Evolutionary conservation across 2,329 filamentous ascomycete genomes (phyloP).

Genomic region (Aspergillus sp.): DNA sequence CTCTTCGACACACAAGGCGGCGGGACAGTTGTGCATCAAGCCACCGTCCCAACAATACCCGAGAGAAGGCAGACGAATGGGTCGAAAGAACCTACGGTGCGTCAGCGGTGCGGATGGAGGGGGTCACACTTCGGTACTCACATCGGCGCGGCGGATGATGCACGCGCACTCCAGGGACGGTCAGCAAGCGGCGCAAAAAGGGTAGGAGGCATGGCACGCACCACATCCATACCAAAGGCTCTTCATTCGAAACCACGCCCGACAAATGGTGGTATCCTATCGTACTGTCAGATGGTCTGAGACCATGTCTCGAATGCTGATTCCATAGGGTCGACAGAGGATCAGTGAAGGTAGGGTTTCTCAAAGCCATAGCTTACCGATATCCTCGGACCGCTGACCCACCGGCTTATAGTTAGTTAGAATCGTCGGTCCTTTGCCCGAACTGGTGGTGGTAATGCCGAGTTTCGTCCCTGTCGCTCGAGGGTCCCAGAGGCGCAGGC

Average conservation of each 20-base stretch:
- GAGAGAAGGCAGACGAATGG: neutral
- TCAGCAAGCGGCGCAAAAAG: neutral
- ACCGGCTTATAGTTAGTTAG: constrained; percentile 3
- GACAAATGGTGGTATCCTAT: neutral
- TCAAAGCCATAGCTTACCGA: neutral
- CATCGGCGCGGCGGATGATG: neutral
- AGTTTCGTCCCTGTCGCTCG: neutral
- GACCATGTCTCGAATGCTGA: no score
- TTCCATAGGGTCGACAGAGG: neutral
- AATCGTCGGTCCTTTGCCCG: neutral
- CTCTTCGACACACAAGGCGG: neutral
- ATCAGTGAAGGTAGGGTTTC: neutral
- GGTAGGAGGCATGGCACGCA: neutral
- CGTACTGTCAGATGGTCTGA: neutral
- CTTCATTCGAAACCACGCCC: neutral
- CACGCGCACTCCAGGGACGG: constrained; percentile 1
- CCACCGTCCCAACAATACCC: constrained; percentile 4
- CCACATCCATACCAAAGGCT: constrained; percentile 2
- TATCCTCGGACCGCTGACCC: neutral
- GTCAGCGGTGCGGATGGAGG: neutral
- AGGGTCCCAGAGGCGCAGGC: neutral
- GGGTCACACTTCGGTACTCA: neutral
- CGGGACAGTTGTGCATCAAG: neutral
- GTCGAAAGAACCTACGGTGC: neutral
- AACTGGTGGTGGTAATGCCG: neutral